Conservation (phyloP, 345 rosid genomes). For the Eucalyptus tenuipes region DNA sequence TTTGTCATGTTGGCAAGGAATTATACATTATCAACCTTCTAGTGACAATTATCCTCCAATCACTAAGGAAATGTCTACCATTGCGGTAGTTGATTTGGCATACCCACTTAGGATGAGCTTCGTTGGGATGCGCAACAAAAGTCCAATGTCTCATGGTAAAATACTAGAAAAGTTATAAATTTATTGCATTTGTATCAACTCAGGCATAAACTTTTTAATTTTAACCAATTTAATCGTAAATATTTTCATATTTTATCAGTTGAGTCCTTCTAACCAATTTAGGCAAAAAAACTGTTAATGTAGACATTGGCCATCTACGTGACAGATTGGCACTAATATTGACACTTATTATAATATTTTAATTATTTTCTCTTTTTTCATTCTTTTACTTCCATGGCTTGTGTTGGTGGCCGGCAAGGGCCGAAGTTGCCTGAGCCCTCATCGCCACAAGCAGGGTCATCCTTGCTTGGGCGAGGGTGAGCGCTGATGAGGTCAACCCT, state of each 20-base stretch:
- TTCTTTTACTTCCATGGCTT: not conserved
- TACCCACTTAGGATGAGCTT: not conserved
- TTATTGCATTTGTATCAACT: too few relatives aligned
- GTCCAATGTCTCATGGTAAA: not conserved
- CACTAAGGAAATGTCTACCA: not conserved
- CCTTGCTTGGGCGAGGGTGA: not conserved
- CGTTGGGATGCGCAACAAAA: not conserved
- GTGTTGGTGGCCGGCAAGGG: not conserved
- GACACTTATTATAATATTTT: too few relatives aligned
- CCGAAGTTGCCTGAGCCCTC: not conserved
- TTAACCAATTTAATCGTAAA: too few relatives aligned
- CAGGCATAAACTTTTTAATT: fast-evolving
- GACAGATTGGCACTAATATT: fast-evolving
- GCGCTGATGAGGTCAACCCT: not conserved
- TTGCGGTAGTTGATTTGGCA: not conserved
- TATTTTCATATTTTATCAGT: fast-evolving
- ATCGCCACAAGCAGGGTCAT: fast-evolving
- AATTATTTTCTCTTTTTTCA: not conserved
- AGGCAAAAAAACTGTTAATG: too few relatives aligned
- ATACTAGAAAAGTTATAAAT: not conserved
- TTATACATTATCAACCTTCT: not conserved
- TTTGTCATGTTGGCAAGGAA: not conserved
- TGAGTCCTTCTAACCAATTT: fast-evolving
- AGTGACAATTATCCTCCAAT: not conserved
- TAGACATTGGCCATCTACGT: fast-evolving